Percentiles rank a stretch among this genome's conserved stretches.
Evolutionary conservation across 768 basidiomycete genomes (phyloP).

Genomic region (Agrocybe chaxingu): DNA sequence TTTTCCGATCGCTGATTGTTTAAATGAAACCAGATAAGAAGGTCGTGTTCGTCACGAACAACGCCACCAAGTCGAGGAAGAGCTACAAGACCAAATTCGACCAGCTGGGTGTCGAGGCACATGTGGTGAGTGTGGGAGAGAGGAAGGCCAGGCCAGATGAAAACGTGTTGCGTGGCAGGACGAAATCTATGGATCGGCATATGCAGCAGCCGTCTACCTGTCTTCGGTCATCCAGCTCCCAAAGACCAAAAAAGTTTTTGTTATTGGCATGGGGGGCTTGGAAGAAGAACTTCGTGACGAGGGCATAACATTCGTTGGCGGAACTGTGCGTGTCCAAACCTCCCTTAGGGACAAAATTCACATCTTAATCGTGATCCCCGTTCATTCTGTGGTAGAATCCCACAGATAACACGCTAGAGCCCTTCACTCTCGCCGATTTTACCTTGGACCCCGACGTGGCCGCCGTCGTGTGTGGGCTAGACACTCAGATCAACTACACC

Average conservation of each 20-base stretch:
- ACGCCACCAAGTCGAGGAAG: constrained; percentile 88
- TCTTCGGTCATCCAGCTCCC: constrained; percentile 88
- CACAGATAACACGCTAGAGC: constrained; percentile 70
- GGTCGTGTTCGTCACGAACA: constrained; percentile 94
- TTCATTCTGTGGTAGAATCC: constrained; percentile 58
- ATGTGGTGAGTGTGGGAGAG: constrained; percentile 58
- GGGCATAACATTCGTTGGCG: constrained; percentile 77
- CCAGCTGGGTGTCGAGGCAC: constrained; percentile 78
- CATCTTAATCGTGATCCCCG: constrained; percentile 1
- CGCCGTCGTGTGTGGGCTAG: constrained; percentile 95
- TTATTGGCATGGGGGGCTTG: constrained; percentile 87
- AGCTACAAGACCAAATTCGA: constrained; percentile 92
- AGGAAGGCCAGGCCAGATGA: neutral
- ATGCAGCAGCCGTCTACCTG: constrained; percentile 65
- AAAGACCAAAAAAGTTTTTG: constrained; percentile 91
- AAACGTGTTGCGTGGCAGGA: constrained; percentile 49
- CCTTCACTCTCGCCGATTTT: constrained; percentile 69
- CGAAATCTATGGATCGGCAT: constrained; percentile 96
- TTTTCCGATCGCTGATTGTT: constrained; percentile 8
- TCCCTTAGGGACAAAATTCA: neutral
- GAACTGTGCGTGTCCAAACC: constrained; percentile 53
- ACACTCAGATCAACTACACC: constrained; percentile 85
- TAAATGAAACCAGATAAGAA: constrained; percentile 57
- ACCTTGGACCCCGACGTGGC: constrained; percentile 73
- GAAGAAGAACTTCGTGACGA: constrained; percentile 93